A percentile compares a stretch with the other conserved stretches of the same genome.
Evolutionary conservation across 225 moss, liverwort and hornwort species (phyloP).

Genomic region (Physcomitrium patens): DNA sequence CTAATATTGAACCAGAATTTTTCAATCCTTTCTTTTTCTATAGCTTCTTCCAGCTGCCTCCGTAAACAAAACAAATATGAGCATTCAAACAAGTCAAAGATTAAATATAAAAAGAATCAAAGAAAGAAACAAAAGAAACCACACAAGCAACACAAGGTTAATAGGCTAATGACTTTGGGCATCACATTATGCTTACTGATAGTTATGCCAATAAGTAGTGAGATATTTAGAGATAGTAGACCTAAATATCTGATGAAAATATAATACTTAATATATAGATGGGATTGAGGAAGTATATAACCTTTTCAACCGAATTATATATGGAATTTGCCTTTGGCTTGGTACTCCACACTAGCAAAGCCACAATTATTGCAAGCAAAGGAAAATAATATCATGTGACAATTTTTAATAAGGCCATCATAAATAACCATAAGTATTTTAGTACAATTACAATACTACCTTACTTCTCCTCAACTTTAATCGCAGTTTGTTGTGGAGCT

Average conservation of each 20-base stretch:
- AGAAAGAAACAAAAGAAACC: no score
- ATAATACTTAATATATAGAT: background rate
- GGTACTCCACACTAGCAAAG: conserved; percentile 84
- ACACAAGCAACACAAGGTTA: background rate
- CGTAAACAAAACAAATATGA: conserved; percentile 36
- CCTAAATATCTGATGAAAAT: background rate
- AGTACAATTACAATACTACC: conserved; percentile 40
- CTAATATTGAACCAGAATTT: conserved; percentile 76
- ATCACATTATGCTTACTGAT: background rate
- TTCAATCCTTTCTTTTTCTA: conserved; percentile 66
- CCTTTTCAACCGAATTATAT: conserved; percentile 87
- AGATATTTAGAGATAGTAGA: conserved; percentile 12
- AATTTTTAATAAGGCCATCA: conserved; percentile 64
- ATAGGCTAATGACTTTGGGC: background rate
- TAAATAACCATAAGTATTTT: conserved; percentile 66
- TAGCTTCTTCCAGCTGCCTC: conserved; percentile 65
- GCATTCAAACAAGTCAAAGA: background rate
- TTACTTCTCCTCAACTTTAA: conserved; percentile 48
- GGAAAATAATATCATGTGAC: conserved; percentile 77
- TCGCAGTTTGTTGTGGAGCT: conserved; percentile 36
- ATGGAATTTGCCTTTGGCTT: conserved; percentile 81
- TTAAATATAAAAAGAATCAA: background rate
- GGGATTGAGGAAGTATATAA: conserved; percentile 23
- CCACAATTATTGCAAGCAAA: conserved; percentile 61
- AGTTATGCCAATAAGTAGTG: background rate